phyloP scores from a whole-genome alignment of 2,329 filamentous ascomycete genomes.

The Nothophaeocryptopus gaeumannii region DNA sequence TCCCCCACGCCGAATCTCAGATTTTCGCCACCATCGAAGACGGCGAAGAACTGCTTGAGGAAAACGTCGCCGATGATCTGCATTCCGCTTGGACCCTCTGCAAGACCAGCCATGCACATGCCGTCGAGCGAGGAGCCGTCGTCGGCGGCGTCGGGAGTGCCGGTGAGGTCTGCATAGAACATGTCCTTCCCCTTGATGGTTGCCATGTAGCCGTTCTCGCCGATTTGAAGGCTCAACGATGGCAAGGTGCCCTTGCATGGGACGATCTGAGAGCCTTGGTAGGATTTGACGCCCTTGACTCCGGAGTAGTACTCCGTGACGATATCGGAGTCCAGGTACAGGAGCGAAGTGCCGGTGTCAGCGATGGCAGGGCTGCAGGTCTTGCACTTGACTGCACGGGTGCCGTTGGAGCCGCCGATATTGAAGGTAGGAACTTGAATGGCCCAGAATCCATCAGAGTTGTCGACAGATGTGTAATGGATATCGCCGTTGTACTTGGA shows the following conservation, averaged over 20 bases:
- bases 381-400: conserved; percentile 48
- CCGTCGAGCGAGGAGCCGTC: conserved; percentile 33
- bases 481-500: conserved; percentile 63
- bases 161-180: conserved; percentile 50
- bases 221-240: conserved; percentile 54
- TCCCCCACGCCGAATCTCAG: conserved; percentile 54
- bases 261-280: conserved; percentile 45
- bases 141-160: conserved; percentile 22
- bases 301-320: conserved; percentile 43
- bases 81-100: conserved; percentile 49
- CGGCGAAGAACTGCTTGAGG: conserved; percentile 59
- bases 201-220: conserved; percentile 41
- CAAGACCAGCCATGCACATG: conserved; percentile 67
- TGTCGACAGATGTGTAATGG: conserved; percentile 61
- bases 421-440: conserved; percentile 58
- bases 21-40: conserved; percentile 54
- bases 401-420: conserved; percentile 44
- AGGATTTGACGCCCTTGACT: conserved; percentile 39
- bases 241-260: conserved; percentile 43
- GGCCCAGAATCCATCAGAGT: conserved; percentile 66
- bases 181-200: conserved; percentile 41
- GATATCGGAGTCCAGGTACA: conserved; percentile 56
- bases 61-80: conserved; percentile 64
- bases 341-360: conserved; percentile 60
- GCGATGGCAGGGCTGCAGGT: conserved; percentile 42